Evolutionary conservation across 2,329 filamentous ascomycete genomes (phyloP), one percentile per base, ranked within the genome.

Genomic region (Capronia epimyces): DNA sequence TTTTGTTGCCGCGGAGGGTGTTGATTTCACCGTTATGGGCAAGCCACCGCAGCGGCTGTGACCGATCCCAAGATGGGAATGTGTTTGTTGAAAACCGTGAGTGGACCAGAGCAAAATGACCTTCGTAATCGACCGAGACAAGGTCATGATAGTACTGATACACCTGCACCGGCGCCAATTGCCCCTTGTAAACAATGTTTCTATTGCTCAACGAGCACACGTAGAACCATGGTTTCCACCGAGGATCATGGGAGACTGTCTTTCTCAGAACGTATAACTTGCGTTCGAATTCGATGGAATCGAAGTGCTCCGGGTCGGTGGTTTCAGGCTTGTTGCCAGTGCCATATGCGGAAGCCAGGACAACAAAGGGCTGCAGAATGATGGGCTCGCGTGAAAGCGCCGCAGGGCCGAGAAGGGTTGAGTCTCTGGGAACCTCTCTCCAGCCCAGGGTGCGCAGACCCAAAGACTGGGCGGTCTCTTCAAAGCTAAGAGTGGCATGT

Each of bases 11-110:
- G 67, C 91, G 86, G 56, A 97, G 76, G 1, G 91, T 97, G 72
- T 97, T 97, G 68, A 97, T 97, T 74, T 97, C 91, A 77, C 91
- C 91, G 69, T 97, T 97, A 77, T 97, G 91, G 64, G 91, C 91
- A 59, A 90, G 90, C 91, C 91, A 97, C 72, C 91, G 83, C 59
- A 97, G 75, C 57, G 91, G 91, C 75, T 97, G 91, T 55, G 91
- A 93, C 74, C 91, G 87, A 71, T 97, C 93, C 91, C 91, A 97
- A 1, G 89, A 95, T 16, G 91, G 91, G 73, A 97, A 97, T 46
- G 91, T 97, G 77, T 97, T 97, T 55, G 91, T 97, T 24, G 89
- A 96, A 74, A 97, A 97, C 64, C 91, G 88, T 36, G 90, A 96
- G 75, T 97, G 91, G 34, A 97, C 91, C 53, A 97, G 79, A 53